These are phyloP conservation scores for Colletotrichum sp. DNA, from an alignment of 2,329 filamentous ascomycete species.

Conservation along the genomic window DNA sequence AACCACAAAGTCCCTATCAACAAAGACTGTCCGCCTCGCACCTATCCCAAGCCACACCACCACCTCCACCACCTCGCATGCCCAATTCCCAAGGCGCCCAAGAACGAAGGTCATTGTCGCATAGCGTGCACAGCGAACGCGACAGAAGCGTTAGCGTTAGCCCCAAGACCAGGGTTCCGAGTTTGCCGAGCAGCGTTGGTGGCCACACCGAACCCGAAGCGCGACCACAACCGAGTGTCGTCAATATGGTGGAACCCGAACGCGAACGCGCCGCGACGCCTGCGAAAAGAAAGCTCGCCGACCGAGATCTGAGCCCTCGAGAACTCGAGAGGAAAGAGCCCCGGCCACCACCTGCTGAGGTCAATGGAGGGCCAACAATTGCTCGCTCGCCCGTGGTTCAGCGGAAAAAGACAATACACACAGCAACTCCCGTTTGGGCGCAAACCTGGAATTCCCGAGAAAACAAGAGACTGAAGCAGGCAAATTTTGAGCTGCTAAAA, in stretches of 20 bases:
- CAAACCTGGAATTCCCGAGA: constrained; percentile 40
- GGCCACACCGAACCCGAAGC: constrained; percentile 19
- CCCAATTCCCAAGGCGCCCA: constrained; percentile 48
- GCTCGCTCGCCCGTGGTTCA: constrained; percentile 28
- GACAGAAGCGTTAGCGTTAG: constrained; percentile 78
- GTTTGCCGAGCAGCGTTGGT: constrained; percentile 52
- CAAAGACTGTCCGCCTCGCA: constrained; percentile 46
- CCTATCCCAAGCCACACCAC: constrained; percentile 25
- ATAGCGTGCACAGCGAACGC: constrained; percentile 66
- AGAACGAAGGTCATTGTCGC: constrained; percentile 58
- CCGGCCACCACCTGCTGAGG: constrained; percentile 54
- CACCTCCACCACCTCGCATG: constrained; percentile 40
- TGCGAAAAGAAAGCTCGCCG: constrained; percentile 54
- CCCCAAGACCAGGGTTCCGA: constrained; percentile 73
- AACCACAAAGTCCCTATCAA: constrained; percentile 66
- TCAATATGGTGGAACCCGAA: constrained; percentile 32
- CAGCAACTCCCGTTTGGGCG: constrained; percentile 54
- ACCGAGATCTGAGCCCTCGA: constrained; percentile 51
- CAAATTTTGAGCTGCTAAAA: constrained; percentile 53
- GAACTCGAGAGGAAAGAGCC: constrained; percentile 56
- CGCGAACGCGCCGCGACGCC: constrained; percentile 41
- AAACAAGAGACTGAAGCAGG: constrained; percentile 41
- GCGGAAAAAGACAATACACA: constrained; percentile 45
- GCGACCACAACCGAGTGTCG: constrained; percentile 16
- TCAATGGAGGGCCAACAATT: constrained; percentile 44